phyloP scores from a whole-genome alignment of 2,329 filamentous ascomycete species.

The Verticillium nubilum region DNA sequence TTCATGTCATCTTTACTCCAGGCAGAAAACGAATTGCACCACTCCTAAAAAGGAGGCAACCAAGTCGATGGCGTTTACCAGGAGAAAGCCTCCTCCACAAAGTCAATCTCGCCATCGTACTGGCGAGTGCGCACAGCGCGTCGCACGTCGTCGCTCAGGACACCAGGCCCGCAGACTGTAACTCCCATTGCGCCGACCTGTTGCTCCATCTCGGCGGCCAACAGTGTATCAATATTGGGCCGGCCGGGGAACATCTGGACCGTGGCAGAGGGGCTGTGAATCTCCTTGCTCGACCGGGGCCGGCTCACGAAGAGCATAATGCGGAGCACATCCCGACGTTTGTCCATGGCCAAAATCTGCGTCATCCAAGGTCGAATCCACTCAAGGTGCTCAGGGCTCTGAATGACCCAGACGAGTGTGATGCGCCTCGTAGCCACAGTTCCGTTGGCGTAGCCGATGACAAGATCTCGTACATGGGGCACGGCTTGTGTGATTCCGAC shows the following conservation, averaged over 20 bases:
- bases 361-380: conserved; percentile 86
- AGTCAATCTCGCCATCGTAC: conserved; percentile 63
- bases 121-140: conserved; percentile 60
- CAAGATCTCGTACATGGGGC: conserved; percentile 67
- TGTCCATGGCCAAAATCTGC: conserved; percentile 69
- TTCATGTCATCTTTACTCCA: neutral
- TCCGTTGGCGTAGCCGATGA: conserved; percentile 61
- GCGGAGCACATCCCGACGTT: conserved; percentile 65
- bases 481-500: conserved; percentile 78
- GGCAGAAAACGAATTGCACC: neutral
- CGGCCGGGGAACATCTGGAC: conserved; percentile 82
- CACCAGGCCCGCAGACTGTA: conserved; percentile 68
- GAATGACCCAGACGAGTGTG: conserved; percentile 73
- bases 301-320: conserved; percentile 76
- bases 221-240: conserved; percentile 66
- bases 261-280: conserved; percentile 69
- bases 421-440: conserved; percentile 68
- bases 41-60: neutral
- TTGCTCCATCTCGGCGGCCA: conserved; percentile 68
- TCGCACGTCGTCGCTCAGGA: conserved; percentile 70
- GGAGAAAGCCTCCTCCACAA: conserved; percentile 73
- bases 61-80: conserved; percentile 31
- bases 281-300: conserved; percentile 71
- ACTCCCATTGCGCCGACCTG: conserved; percentile 71
- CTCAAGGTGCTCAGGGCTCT: conserved; percentile 73